phyloP scores from a whole-genome alignment of 108 stramenopile species.

The Seminavis robusta region DNA sequence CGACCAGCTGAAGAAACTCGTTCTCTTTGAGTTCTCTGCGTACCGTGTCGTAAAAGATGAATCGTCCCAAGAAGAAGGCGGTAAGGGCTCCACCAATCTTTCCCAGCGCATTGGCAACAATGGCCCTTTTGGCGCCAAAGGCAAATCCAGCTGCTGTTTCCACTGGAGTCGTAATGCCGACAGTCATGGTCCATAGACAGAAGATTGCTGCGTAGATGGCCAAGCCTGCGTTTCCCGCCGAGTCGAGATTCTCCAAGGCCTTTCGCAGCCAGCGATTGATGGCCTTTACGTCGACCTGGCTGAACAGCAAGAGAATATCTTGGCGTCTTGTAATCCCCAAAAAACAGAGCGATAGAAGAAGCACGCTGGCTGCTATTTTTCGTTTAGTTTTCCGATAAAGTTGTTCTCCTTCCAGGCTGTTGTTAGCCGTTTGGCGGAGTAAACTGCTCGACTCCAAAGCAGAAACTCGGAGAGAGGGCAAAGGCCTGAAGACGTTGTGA shows the following conservation, averaged over 20 bases:
- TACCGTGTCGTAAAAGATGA: slow-evolving; percentile 33
- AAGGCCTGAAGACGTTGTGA: too few relatives aligned
- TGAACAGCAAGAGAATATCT: too few relatives aligned
- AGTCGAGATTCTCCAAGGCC: slow-evolving; percentile 10
- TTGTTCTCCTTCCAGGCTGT: too few relatives aligned
- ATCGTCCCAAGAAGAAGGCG: slow-evolving; percentile 44
- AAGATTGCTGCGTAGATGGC: slow-evolving; percentile 30
- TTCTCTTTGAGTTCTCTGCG: slow-evolving; percentile 30
- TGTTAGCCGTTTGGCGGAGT: too few relatives aligned
- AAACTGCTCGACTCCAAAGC: too few relatives aligned
- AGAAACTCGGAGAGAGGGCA: too few relatives aligned
- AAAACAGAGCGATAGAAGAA: too few relatives aligned
- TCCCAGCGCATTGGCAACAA: slow-evolving; percentile 32
- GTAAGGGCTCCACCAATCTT: slow-evolving; percentile 46
- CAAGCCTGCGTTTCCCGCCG: slow-evolving; percentile 28
- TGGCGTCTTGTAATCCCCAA: too few relatives aligned
- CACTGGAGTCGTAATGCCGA: slow-evolving; percentile 55
- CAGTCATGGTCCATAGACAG: slow-evolving; percentile 44
- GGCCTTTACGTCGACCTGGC: too few relatives aligned
- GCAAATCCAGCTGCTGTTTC: slow-evolving; percentile 62
- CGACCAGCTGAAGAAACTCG: slow-evolving; percentile 41
- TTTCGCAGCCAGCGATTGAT: not conserved
- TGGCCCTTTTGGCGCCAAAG: slow-evolving; percentile 35
- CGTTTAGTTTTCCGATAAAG: too few relatives aligned
- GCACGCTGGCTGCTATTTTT: too few relatives aligned